Conservation (phyloP, 2,329 filamentous ascomycete species). For the Clarireedia sp. region DNA sequence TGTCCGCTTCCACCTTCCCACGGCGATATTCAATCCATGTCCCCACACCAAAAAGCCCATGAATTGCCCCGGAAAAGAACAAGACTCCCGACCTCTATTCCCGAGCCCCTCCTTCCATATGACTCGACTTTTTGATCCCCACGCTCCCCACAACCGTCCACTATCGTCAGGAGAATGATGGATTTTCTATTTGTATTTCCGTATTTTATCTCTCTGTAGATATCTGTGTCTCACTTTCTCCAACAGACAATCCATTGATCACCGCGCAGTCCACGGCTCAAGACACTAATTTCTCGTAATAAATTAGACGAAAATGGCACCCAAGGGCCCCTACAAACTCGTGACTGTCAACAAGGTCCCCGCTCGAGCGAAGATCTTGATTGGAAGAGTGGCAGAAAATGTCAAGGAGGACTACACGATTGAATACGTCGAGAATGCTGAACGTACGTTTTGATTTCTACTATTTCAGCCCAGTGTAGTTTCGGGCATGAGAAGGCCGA, state of each 20-base stretch:
- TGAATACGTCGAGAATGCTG: conserved; percentile 52
- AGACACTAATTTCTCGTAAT: neutral
- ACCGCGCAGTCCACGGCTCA: too few relatives aligned
- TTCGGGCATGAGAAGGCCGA: too few relatives aligned
- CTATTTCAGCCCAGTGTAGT: neutral
- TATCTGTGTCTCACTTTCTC: neutral
- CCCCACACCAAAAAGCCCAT: neutral
- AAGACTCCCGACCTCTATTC: neutral
- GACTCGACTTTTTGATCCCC: neutral
- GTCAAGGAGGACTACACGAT: conserved; percentile 58
- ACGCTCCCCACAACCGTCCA: conserved; percentile 1
- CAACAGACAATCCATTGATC: neutral
- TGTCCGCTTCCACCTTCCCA: neutral
- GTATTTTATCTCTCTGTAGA: neutral
- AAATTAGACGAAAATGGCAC: conserved; percentile 19
- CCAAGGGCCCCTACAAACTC: conserved; percentile 52
- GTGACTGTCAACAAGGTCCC: conserved; percentile 63
- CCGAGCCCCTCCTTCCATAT: neutral
- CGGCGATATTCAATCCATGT: neutral
- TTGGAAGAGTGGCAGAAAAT: conserved; percentile 52
- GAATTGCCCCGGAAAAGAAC: neutral
- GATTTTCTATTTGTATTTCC: neutral
- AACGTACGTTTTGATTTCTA: conserved; percentile 37
- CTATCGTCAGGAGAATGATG: neutral
- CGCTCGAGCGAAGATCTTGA: conserved; percentile 53